Evolutionary conservation across 2,329 filamentous ascomycete genomes (phyloP), one percentile per base, ranked within the genome.

Genomic region (Penicillium glabrum): DNA sequence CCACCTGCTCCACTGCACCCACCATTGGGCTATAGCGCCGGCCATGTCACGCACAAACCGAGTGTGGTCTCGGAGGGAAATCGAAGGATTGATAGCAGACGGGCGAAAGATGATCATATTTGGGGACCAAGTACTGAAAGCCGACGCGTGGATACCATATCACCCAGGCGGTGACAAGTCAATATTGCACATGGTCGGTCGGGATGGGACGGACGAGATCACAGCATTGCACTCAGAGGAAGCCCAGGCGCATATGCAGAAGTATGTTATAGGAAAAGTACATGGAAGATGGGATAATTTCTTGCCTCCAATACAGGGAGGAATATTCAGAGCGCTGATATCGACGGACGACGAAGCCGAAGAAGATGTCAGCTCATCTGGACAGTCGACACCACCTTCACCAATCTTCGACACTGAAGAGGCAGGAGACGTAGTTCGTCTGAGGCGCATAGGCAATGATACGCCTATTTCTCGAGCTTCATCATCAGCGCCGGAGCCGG

Each of bases 141-240:
- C 90, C 26, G 93, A 98, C 74, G 82, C 87, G 29, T 98, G 92
- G 91, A 77, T 95, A 48, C 86, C 86, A 49, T 97, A 89, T 68
- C 93, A 98, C 69, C 93, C 95, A 11, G 95, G 95, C 46, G 95
- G 95, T 62, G 86, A 91, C 65, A 93, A 90, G 75, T 84, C 93
- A 54, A 95, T 98, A 63, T 79, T 85, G 71, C 93, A 98, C 70
- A 92, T 97, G 90, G 83, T 97, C 58, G 92, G 92, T 53, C 85
- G 89, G 76, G 92, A 96, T 84, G 93, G 91, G 44, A 96, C 93
- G 9, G 92, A 96, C 72, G 93, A 98, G 76, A 86, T 97, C 53
- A 90, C 87, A 69, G 89, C 87, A 90, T 96, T 96, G n/a, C 93
- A 98, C 74, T 96, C 92, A 1, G 64, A 78, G 23, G 89, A 92